Evolutionary conservation across 192 early-diverging fungal genomes (phyloP).

Genomic region (Radiomyces spectabilis): DNA sequence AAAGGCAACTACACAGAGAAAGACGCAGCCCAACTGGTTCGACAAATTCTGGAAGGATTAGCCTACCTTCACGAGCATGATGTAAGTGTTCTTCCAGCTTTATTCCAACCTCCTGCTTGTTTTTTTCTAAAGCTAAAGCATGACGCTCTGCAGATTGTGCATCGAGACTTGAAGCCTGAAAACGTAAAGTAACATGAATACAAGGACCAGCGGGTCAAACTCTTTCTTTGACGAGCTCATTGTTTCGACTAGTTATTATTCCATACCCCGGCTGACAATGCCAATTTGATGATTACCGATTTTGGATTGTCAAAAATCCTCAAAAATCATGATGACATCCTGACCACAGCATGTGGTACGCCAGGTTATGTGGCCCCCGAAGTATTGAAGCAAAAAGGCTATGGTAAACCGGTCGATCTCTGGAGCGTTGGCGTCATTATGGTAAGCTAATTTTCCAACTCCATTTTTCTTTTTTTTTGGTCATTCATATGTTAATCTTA

Average conservation of each 20-base stretch:
- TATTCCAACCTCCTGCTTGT: background rate
- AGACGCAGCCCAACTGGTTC: constrained; percentile 72
- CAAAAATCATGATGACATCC: constrained; percentile 63
- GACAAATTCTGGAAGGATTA: constrained; percentile 73
- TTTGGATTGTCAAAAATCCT: constrained; percentile 80
- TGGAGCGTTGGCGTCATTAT: constrained; percentile 94
- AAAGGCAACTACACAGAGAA: constrained; percentile 74
- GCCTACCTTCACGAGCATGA: constrained; percentile 79
- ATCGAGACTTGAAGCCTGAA: constrained; percentile 81
- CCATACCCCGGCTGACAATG: constrained; percentile 40
- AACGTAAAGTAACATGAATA: constrained; percentile 37
- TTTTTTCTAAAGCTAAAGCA: too few species aligned
- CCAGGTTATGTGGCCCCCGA: constrained; percentile 87
- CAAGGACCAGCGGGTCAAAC: background rate
- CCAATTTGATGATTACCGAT: constrained; percentile 80
- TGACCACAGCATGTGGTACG: constrained; percentile 86
- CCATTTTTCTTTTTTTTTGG: background rate
- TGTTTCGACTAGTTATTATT: constrained; percentile 53
- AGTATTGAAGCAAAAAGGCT: constrained; percentile 74
- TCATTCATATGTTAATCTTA: background rate
- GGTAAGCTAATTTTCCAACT: constrained; percentile 2
- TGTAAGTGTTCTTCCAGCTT: constrained; percentile 17
- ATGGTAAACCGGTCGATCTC: constrained; percentile 91
- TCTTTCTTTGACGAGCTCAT: background rate
- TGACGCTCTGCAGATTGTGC: constrained; percentile 72